Evolutionary conservation across 352 stramenopile species (phyloP).

Genomic region (Globisporangium ultimum): DNA sequence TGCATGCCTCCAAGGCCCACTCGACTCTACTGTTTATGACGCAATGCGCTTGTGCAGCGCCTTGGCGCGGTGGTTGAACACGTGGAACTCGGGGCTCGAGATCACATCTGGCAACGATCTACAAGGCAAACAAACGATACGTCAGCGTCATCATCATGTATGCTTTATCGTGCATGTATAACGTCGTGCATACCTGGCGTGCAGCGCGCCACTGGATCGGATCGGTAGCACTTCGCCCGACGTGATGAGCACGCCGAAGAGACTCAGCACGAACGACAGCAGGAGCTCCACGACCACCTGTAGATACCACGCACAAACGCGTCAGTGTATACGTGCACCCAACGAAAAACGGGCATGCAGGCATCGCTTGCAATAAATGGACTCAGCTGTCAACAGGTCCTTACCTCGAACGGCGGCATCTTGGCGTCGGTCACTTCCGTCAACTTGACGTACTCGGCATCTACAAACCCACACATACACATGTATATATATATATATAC

Average conservation of each 20-base stretch:
- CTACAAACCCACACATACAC: conserved; percentile 18
- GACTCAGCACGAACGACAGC: conserved; percentile 59
- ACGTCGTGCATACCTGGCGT: conserved; percentile 39
- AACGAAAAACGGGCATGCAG: too few relatives aligned
- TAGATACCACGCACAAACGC: background rate
- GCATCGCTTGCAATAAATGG: background rate
- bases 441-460: conserved; percentile 74
- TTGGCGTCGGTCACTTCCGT: conserved; percentile 68
- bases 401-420: conserved; percentile 61
- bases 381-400: background rate
- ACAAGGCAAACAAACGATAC: background rate
- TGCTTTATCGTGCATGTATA: background rate
- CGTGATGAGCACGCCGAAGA: conserved; percentile 66
- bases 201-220: conserved; percentile 61
- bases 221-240: conserved; percentile 72
- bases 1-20: too few relatives aligned
- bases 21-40: conserved; percentile 11
- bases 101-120: conserved; percentile 67
- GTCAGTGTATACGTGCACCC: too few relatives aligned
- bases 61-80: conserved; percentile 82
- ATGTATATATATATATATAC: background rate
- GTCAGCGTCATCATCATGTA: background rate
- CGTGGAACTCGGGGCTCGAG: conserved; percentile 71
- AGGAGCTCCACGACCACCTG: conserved; percentile 74
- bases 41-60: conserved; percentile 66